phyloP scores from a whole-genome alignment of 306 rosid species.

The Gillenia trifoliata region DNA sequence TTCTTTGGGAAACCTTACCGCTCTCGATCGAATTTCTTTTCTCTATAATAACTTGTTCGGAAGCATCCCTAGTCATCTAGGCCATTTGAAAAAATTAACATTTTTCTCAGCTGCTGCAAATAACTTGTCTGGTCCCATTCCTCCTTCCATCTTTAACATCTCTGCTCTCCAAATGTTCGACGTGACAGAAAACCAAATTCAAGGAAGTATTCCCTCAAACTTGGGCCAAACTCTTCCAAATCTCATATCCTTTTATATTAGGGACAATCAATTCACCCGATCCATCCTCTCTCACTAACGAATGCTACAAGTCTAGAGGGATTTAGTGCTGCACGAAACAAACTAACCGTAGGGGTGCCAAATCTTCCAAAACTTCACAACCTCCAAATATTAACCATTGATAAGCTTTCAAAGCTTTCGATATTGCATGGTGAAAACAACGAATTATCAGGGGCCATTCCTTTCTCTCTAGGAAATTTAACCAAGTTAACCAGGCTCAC shows the following conservation, averaged over 20 bases:
- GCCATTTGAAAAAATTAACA: background rate
- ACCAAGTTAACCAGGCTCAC: background rate
- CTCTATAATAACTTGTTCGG: background rate
- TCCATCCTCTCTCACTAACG: background rate
- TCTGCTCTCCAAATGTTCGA: fast-evolving
- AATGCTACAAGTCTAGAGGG: background rate
- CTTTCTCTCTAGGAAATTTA: background rate
- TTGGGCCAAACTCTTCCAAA: background rate
- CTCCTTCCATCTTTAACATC: background rate
- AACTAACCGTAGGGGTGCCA: background rate
- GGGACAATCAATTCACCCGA: background rate
- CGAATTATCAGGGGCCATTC: background rate
- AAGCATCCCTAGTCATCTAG: background rate
- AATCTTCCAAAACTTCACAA: background rate
- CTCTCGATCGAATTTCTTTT: background rate
- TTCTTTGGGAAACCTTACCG: background rate
- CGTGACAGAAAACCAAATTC: background rate
- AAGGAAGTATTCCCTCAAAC: background rate
- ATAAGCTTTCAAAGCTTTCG: background rate
- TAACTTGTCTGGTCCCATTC: background rate
- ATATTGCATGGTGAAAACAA: background rate
- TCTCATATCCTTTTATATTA: fast-evolving
- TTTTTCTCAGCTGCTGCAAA: background rate
- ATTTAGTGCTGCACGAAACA: background rate
- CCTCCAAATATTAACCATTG: background rate